Base-by-base conservation (phyloP, 768 basidiomycete genomes). In the Gymnopilus dilepis region DNA sequence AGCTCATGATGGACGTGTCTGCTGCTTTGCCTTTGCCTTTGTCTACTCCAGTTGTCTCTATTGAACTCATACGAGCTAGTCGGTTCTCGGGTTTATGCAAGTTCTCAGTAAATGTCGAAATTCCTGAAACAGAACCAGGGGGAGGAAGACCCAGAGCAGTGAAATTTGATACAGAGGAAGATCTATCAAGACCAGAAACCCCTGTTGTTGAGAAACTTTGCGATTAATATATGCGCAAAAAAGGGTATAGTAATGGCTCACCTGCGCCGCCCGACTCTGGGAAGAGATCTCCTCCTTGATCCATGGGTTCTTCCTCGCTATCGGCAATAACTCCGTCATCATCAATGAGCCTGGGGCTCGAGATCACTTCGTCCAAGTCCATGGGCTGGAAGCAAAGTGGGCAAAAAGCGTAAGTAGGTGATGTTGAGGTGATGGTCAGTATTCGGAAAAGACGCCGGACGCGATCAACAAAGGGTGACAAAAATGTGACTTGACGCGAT, bases 291-390 rank as follows among this genome's bases (percentile, higher is more conserved):
- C 58, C 47, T 21, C 21, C 50, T 61, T 60, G 45, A 38, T 67
- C 65, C 26, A 48, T 57, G 19, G 28, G 28, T 52, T 72, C 71
- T 13, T 70, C 70, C 30, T 74, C 73, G 68, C 84, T 85, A 66
- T 82, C 84, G 24, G 79, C 79, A 53, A 84, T 78, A n/a, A 82
- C 70, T 70, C 82, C 82, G 59, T 81, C 74, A 17, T 59, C 58
- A 22, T 24, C 30, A n/a, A 60, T 17, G 31, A 34, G 31, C 19
- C 41, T 26, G 6, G 42, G 38, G 41, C 73, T 64, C 28, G 66
- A 58, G 6, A 69, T 61, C n/a, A n/a, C n/a, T n/a, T n/a, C n/a
- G 59, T 37, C 43, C 34, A 37, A 3, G 12, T 50, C 34, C 24
- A 26, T 40, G 15, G 21, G n/a, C 19, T 2, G 24, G 21, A n/a